These are phyloP conservation scores for Sphaerobolus stellatus DNA, from an alignment of 1,284 basidiomycete species.

Conservation along the genomic window DNA sequence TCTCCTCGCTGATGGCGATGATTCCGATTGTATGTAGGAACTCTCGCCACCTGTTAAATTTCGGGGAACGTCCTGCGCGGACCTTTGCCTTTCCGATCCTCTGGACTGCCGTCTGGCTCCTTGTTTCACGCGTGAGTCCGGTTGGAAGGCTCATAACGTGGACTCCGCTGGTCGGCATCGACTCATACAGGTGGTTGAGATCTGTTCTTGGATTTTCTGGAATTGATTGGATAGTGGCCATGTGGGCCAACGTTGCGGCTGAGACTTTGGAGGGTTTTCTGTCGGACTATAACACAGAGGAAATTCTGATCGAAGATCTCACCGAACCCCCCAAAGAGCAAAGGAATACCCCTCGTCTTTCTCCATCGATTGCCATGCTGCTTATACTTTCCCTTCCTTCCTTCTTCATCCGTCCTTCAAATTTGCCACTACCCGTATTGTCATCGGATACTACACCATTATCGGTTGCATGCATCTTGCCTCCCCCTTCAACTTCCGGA, in stretches of 20 bases:
- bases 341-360: too few relatives aligned
- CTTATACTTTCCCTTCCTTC: conserved; percentile 55
- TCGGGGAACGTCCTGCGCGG: conserved; percentile 34
- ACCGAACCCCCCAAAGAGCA: conserved; percentile 1
- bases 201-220: conserved; percentile 55
- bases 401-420: conserved; percentile 33
- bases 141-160: conserved; percentile 69
- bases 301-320: conserved; percentile 24
- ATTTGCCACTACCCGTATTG: conserved; percentile 45
- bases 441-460: conserved; percentile 50
- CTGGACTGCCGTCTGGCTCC: conserved; percentile 63
- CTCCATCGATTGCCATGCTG: conserved; percentile 12
- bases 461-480: conserved; percentile 63
- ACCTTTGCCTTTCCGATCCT: conserved; percentile 62
- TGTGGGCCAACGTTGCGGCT: conserved; percentile 67
- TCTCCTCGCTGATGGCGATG: conserved; percentile 45
- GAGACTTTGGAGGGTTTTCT: conserved; percentile 39
- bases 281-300: conserved; percentile 43
- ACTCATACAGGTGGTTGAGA: conserved; percentile 62
- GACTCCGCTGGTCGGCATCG: conserved; percentile 55
- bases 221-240: conserved; percentile 67
- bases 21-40: conserved; percentile 41
- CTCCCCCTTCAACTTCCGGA: conserved; percentile 36
- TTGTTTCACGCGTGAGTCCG: conserved; percentile 52
- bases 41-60: conserved; percentile 34